Percentiles rank a stretch among this genome's conserved stretches.
phyloP scores from a whole-genome alignment of 2,329 filamentous ascomycete species.

The Domatiomyces globalis region DNA sequence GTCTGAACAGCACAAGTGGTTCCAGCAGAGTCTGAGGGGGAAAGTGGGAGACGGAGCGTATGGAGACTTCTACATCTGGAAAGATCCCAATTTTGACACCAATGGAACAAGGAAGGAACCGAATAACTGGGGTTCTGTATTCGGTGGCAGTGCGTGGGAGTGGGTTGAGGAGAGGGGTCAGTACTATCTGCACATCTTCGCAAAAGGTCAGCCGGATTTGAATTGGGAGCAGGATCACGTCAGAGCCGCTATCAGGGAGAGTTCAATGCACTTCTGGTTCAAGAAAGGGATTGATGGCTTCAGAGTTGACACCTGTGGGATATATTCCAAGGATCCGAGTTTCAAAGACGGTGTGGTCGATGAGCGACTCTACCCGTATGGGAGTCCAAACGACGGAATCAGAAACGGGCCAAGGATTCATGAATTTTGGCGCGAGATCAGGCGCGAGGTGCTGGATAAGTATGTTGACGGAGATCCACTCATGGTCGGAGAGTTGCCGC shows the following conservation, averaged over 20 bases:
- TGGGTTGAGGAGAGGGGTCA: slow-evolving; percentile 23
- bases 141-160: slow-evolving; percentile 20
- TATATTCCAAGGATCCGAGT: slow-evolving; percentile 25
- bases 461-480: slow-evolving; percentile 40
- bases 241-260: slow-evolving; percentile 51
- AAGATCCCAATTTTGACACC: slow-evolving; percentile 37
- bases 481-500: slow-evolving; percentile 46
- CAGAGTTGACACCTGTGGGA: slow-evolving; percentile 38
- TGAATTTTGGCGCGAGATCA: slow-evolving; percentile 41
- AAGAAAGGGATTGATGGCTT: slow-evolving; percentile 55
- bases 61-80: slow-evolving; percentile 53
- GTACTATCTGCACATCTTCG: slow-evolving; percentile 57
- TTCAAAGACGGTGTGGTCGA: slow-evolving; percentile 33
- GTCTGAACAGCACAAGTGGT: slow-evolving; percentile 44
- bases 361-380: not conserved
- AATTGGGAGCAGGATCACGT: slow-evolving; percentile 59
- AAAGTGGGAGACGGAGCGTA: slow-evolving; percentile 28
- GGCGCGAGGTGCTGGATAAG: slow-evolving; percentile 37
- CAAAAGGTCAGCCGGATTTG: slow-evolving; percentile 56
- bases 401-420: slow-evolving; percentile 44
- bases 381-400: not conserved
- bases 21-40: slow-evolving; percentile 35
- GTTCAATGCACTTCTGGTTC: slow-evolving; percentile 60
- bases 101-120: slow-evolving; percentile 41
- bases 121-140: slow-evolving; percentile 38